phyloP scores from a whole-genome alignment of 169 alveolate genomes.

The Besnoitia besnoiti region DNA sequence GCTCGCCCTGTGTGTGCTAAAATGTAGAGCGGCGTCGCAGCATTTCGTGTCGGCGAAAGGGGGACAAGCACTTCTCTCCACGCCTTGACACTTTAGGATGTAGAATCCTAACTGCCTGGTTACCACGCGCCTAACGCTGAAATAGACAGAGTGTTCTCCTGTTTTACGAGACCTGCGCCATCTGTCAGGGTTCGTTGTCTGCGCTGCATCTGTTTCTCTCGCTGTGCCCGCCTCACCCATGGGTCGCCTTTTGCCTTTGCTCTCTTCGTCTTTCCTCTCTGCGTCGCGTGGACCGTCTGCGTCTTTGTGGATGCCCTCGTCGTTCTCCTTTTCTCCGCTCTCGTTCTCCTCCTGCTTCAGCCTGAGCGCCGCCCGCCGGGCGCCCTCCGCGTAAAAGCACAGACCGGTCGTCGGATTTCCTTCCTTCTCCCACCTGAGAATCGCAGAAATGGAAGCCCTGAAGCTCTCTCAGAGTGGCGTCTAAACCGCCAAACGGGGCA shows the following conservation, averaged over 20 bases:
- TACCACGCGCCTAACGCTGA: too few species aligned
- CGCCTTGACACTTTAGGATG: too few species aligned
- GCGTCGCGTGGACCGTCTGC: not conserved
- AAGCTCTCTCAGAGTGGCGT: too few species aligned
- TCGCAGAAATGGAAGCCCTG: not conserved
- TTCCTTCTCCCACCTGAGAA: constrained; percentile 77
- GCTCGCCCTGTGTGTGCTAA: too few species aligned
- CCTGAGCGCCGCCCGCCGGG: constrained; percentile 56
- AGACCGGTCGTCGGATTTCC: constrained; percentile 73
- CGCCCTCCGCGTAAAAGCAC: constrained; percentile 75
- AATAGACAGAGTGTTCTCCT: too few species aligned
- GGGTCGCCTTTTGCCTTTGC: not conserved
- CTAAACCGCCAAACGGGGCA: too few species aligned
- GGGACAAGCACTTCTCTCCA: too few species aligned
- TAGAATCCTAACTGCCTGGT: too few species aligned
- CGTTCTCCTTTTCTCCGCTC: constrained; percentile 15
- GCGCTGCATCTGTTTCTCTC: not conserved
- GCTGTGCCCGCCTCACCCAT: not conserved
- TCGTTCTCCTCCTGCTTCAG: not conserved
- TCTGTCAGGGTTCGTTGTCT: too few species aligned
- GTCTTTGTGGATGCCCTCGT: not conserved
- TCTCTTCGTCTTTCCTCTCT: not conserved
- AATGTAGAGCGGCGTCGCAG: too few species aligned
- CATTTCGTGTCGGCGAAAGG: too few species aligned
- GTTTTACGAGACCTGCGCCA: too few species aligned